Conservation (phyloP, 2,329 filamentous ascomycete species). For the Tolypocladium nubicola region DNA sequence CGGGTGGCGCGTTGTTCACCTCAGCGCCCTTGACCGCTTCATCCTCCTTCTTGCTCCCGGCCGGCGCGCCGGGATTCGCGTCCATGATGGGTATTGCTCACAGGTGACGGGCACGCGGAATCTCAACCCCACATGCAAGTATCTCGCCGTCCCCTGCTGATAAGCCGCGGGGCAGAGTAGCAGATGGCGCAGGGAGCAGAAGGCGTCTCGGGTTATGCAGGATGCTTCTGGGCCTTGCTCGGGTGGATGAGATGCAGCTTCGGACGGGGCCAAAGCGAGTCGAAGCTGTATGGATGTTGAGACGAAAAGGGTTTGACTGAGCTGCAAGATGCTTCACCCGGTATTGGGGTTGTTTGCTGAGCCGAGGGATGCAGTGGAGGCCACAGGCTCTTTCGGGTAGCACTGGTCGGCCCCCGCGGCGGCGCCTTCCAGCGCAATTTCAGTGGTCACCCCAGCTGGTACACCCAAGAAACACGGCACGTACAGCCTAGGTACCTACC, state of each 20-base stretch:
- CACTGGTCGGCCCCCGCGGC: not conserved
- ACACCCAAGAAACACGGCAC: not conserved
- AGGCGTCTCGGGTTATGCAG: not conserved
- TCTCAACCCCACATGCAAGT: conserved; percentile 8
- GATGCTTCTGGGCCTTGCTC: not conserved
- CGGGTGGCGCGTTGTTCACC: not conserved
- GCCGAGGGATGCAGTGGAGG: conserved; percentile 4
- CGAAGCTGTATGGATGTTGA: not conserved
- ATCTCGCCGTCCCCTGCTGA: not conserved
- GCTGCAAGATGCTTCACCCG: not conserved
- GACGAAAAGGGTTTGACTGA: not conserved
- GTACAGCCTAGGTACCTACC: no score
- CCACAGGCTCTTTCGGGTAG: not conserved
- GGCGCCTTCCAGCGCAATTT: not conserved
- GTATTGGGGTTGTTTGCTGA: conserved; percentile 1
- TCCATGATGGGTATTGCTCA: conserved; percentile 12
- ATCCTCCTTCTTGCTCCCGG: conserved; percentile 11
- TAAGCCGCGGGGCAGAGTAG: not conserved
- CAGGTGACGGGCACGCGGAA: not conserved
- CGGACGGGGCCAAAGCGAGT: not conserved
- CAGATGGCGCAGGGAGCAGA: not conserved
- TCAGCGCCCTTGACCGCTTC: conserved; percentile 7
- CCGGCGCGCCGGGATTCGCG: conserved; percentile 7
- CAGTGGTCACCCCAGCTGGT: not conserved
- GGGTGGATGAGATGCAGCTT: not conserved